phyloP scores from a whole-genome alignment of 305 asterid species.

The Solanum hybrid region DNA sequence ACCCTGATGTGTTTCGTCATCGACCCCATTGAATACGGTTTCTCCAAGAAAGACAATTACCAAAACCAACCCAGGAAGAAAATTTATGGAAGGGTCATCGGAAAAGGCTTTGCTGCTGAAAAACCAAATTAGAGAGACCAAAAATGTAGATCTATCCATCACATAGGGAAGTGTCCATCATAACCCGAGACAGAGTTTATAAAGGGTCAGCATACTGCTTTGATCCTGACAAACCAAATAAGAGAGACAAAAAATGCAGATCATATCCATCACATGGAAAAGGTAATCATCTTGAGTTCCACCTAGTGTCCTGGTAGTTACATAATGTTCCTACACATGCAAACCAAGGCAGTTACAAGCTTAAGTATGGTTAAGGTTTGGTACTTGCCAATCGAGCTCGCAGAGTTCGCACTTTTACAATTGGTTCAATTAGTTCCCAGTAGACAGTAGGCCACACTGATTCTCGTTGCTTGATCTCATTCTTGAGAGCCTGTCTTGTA shows the following conservation, averaged over 20 bases:
- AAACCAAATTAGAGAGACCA: neutral
- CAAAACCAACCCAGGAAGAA: neutral
- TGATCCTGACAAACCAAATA: neutral
- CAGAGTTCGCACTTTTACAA: constrained; percentile 68
- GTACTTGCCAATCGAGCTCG: constrained; percentile 83
- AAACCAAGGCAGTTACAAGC: neutral
- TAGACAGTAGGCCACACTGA: constrained; percentile 59
- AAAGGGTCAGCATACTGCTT: neutral
- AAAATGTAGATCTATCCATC: neutral
- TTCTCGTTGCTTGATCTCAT: constrained; percentile 90
- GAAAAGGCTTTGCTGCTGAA: neutral
- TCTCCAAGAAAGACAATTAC: neutral
- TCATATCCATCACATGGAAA: neutral
- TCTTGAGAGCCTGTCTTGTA: constrained; percentile 73
- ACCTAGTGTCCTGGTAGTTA: neutral
- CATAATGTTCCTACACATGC: neutral
- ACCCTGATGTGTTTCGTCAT: neutral
- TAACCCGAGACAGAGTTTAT: neutral
- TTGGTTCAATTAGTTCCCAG: constrained; percentile 87
- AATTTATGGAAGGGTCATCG: neutral
- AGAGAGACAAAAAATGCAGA: neutral
- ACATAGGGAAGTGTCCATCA: neutral
- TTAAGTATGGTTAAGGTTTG: neutral
- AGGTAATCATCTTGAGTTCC: neutral
- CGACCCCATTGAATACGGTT: neutral